phyloP scores from a whole-genome alignment of 148 eudicot genomes.

The Beta vulgaris region DNA sequence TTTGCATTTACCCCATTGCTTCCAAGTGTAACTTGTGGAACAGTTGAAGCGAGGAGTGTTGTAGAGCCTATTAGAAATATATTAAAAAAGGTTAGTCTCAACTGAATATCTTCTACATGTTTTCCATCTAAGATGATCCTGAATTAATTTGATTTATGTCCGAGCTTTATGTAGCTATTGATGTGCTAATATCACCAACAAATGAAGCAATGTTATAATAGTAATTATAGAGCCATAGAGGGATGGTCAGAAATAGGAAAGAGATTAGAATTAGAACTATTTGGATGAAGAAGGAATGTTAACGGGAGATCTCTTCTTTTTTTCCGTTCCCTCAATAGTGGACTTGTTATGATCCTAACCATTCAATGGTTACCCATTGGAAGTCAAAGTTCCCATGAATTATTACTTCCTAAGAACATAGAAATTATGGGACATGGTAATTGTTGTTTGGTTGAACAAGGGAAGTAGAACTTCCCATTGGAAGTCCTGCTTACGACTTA shows the following conservation, averaged over 20 bases:
- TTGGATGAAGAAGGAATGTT: neutral
- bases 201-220: neutral
- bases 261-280: neutral
- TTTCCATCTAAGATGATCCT: neutral
- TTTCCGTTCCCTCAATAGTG: too few species aligned
- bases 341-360: too few species aligned
- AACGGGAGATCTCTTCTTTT: too few species aligned
- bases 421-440: too few species aligned
- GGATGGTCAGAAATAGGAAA: neutral
- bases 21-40: constrained; percentile 88
- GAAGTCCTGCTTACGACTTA: too few species aligned
- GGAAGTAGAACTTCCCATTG: too few species aligned
- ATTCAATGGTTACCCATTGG: too few species aligned
- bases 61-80: constrained; percentile 87
- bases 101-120: neutral
- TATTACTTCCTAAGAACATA: too few species aligned
- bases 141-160: neutral
- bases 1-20: constrained; percentile 89
- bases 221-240: too few species aligned
- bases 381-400: too few species aligned
- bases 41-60: constrained; percentile 83
- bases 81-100: constrained; percentile 55
- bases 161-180: too few species aligned
- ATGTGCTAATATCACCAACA: neutral
- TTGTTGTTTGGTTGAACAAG: too few species aligned